Conservation (phyloP, 2,329 filamentous ascomycete species). For the Lachnellula suecica region DNA sequence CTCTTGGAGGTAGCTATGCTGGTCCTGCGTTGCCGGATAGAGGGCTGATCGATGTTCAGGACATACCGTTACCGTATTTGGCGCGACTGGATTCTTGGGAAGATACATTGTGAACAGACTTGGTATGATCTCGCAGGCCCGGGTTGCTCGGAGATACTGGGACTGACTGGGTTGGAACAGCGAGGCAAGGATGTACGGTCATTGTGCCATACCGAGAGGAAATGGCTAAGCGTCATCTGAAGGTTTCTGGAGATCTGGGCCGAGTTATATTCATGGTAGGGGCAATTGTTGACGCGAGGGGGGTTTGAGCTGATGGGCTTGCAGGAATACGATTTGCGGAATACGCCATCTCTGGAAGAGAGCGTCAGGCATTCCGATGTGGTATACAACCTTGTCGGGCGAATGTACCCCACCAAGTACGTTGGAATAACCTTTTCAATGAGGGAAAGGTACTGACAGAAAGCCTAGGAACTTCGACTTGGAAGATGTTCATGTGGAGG, state of each 20-base stretch:
- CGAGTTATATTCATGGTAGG: slow-evolving; percentile 79
- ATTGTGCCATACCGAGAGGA: slow-evolving; percentile 94
- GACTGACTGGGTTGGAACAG: slow-evolving; percentile 46
- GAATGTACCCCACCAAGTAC: slow-evolving; percentile 94
- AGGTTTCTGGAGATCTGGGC: slow-evolving; percentile 92
- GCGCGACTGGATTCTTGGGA: slow-evolving; percentile 92
- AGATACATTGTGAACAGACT: slow-evolving; percentile 97
- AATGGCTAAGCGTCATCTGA: slow-evolving; percentile 96
- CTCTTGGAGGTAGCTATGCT: slow-evolving; percentile 70
- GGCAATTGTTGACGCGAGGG: neutral
- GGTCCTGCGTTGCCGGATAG: slow-evolving; percentile 5
- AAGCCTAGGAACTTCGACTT: slow-evolving; percentile 81
- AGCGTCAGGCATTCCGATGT: slow-evolving; percentile 96
- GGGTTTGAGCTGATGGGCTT: slow-evolving; percentile 3
- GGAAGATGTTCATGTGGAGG: slow-evolving; percentile 90
- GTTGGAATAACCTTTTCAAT: slow-evolving; percentile 27
- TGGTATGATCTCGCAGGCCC: slow-evolving; percentile 48
- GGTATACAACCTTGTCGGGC: slow-evolving; percentile 93
- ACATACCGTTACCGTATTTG: slow-evolving; percentile 96
- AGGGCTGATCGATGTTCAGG: slow-evolving; percentile 51
- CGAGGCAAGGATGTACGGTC: slow-evolving; percentile 90
- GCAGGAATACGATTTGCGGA: slow-evolving; percentile 91
- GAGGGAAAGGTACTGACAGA: slow-evolving; percentile 28
- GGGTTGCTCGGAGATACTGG: slow-evolving; percentile 1
- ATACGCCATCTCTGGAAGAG: slow-evolving; percentile 94